These are phyloP conservation scores for Colletotrichum lini DNA, from an alignment of 2,329 filamentous ascomycete species.

Conservation along the genomic window DNA sequence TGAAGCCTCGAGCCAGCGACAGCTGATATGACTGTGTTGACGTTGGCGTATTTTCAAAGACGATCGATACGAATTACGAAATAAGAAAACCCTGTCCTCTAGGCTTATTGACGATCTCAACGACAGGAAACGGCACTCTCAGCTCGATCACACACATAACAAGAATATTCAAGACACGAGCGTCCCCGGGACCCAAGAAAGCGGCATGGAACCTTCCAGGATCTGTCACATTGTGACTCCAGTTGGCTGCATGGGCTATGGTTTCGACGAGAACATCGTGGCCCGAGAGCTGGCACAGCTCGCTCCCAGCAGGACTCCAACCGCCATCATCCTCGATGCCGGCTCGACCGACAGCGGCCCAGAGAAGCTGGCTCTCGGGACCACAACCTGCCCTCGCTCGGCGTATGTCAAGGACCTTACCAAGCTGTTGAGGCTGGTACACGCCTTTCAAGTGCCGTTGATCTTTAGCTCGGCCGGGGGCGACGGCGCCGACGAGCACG, in stretches of 20 bases:
- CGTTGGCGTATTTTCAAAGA: fast-evolving
- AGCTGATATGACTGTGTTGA: not conserved
- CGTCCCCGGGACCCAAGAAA: not conserved
- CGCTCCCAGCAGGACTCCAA: slow-evolving; percentile 48
- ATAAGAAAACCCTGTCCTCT: too few relatives aligned
- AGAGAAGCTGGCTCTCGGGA: slow-evolving; percentile 57
- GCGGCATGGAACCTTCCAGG: not conserved
- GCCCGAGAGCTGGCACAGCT: slow-evolving; percentile 46
- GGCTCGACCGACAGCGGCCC: slow-evolving; percentile 56
- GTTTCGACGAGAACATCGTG: slow-evolving; percentile 55
- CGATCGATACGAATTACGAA: not conserved
- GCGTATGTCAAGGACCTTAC: slow-evolving; percentile 59
- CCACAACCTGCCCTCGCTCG: slow-evolving; percentile 56
- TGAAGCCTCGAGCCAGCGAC: not conserved
- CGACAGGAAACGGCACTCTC: too few relatives aligned
- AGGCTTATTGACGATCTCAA: not conserved
- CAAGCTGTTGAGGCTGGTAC: slow-evolving; percentile 54
- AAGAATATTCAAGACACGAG: not conserved
- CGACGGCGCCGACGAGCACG: slow-evolving; percentile 62
- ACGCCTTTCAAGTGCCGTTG: slow-evolving; percentile 54
- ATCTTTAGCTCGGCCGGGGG: slow-evolving; percentile 63
- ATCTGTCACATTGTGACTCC: slow-evolving; percentile 61
- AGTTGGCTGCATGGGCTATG: slow-evolving; percentile 65
- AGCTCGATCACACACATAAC: not conserved
- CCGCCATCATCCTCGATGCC: slow-evolving; percentile 54